Percentiles rank a stretch among this genome's conserved stretches.
Conservation (phyloP, 176 grass and related monocot species). For the Carex scoparia region DNA sequence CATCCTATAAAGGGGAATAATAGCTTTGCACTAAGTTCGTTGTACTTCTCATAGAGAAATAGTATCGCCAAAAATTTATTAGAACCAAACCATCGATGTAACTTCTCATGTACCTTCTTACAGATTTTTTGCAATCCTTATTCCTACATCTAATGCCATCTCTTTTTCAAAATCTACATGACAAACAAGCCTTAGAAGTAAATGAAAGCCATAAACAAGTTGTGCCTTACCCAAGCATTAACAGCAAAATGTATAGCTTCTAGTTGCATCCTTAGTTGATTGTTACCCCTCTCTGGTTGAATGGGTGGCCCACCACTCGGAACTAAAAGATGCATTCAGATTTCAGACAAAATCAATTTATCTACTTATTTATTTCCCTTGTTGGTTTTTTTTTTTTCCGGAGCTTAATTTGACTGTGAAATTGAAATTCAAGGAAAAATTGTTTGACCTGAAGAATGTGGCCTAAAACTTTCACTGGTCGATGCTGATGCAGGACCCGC, state of each 20-base stretch:
- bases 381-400: background rate
- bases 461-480: conserved; percentile 40
- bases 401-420: background rate
- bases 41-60: background rate
- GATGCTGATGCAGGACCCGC: conserved; percentile 50
- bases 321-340: conserved; percentile 39
- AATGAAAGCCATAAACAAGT: background rate
- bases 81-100: background rate
- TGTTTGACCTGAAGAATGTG: conserved; percentile 51
- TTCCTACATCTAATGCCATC: background rate
- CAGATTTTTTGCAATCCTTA: background rate
- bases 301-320: conserved; percentile 39
- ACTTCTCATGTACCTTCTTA: background rate
- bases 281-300: conserved; percentile 43
- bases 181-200: background rate
- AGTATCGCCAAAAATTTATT: background rate
- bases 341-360: conserved; percentile 10
- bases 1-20: background rate
- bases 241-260: conserved; percentile 74
- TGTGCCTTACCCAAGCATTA: conserved; percentile 74
- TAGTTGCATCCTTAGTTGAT: conserved; percentile 52
- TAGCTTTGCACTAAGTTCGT: background rate
- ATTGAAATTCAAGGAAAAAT: background rate
- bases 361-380: background rate
- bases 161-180: background rate